Percentiles rank a stretch among this genome's conserved stretches.
Evolutionary conservation across 805 yeast genomes (phyloP).

Genomic region (Martiniozyma abietophila): DNA sequence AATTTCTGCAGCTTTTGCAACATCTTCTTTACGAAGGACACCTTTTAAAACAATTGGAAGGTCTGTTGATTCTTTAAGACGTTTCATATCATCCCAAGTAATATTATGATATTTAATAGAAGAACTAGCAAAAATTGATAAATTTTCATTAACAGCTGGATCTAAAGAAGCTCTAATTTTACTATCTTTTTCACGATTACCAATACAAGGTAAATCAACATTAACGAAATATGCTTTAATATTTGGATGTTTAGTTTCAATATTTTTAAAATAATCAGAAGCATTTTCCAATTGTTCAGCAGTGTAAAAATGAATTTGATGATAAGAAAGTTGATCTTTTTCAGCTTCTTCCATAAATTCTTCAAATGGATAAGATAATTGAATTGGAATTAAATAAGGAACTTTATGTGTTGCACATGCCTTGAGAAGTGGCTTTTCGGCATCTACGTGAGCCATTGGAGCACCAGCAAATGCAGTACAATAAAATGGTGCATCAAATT

Average conservation of each 20-base stretch:
- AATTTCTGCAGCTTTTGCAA: constrained; percentile 43
- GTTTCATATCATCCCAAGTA: constrained; percentile 53
- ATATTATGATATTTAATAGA: constrained; percentile 18
- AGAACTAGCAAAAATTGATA: constrained; percentile 12
- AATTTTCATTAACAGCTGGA: constrained; percentile 20
- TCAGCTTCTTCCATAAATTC: constrained; percentile 61
- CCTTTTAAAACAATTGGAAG: constrained; percentile 50
- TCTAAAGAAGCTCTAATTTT: constrained; percentile 52
- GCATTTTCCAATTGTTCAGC: constrained; percentile 56
- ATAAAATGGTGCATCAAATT: constrained; percentile 58
- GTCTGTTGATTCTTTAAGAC: constrained; percentile 42
- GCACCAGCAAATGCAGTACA: constrained; percentile 88
- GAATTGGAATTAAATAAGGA: constrained; percentile 81
- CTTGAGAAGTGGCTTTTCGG: constrained; percentile 68
- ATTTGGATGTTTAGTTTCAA: constrained; percentile 36
- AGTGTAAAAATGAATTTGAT: constrained; percentile 58
- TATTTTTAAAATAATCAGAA: constrained; percentile 13
- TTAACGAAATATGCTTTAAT: constrained; percentile 72
- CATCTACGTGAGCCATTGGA: constrained; percentile 79
- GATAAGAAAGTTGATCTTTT: constrained; percentile 66
- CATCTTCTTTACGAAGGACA: constrained; percentile 54
- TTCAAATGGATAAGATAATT: constrained; percentile 74
- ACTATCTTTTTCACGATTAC: constrained; percentile 81
- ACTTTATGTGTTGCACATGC: constrained; percentile 61
- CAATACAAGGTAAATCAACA: constrained; percentile 81